Base-by-base conservation (phyloP, 2,329 filamentous ascomycete species). In the Hymenoscyphus occultus region DNA sequence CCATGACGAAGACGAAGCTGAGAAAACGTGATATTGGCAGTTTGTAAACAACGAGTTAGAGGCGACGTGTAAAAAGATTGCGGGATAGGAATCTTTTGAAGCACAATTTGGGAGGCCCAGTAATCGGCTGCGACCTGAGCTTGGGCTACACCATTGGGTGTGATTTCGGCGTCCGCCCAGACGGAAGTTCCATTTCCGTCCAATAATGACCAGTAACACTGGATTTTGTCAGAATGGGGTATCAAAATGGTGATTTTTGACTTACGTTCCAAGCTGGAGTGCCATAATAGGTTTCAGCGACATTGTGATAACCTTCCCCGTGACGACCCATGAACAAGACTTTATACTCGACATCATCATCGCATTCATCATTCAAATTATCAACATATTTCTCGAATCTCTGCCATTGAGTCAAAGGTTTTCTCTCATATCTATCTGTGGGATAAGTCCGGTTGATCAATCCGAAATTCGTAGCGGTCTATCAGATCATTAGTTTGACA, bases 241-340 rank as follows among this genome's bases (percentile, higher is more conserved):
- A 19, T 22, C 14, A 28, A 39, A 48, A 6, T 35, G 19, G 16
- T 7, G 22, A 48, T 57, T 7, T 57, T 31, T 32, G 3, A 78
- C 83, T 71, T 75, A 84, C 85, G 73, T 91, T 88, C 89, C 88
- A 91, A 2, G 84, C 85, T 1, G 85, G 83, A 0, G 87, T 90
- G 58, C 88, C 88, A 70, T 89, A 91, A 74, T 81, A 88, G 35
- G 80, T 79, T 76, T 90, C 86, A 6, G 87, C 88, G 2, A 80
- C 82, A 68, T 86, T 87, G 70, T 86, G 84, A 69, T 78, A 84
- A 1, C 69, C 68, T 31, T 71, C 68, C 2, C 69, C 69, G 60
- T 71, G 69, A n/a, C 68, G 61, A 1, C 67, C 72, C 75, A 90
- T 80, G 75, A 88, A 88, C 39, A 92, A 74, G 10, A 92, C 80